Conservation (phyloP, 1,284 basidiomycete species). For the Rhodotorula sp. region DNA sequence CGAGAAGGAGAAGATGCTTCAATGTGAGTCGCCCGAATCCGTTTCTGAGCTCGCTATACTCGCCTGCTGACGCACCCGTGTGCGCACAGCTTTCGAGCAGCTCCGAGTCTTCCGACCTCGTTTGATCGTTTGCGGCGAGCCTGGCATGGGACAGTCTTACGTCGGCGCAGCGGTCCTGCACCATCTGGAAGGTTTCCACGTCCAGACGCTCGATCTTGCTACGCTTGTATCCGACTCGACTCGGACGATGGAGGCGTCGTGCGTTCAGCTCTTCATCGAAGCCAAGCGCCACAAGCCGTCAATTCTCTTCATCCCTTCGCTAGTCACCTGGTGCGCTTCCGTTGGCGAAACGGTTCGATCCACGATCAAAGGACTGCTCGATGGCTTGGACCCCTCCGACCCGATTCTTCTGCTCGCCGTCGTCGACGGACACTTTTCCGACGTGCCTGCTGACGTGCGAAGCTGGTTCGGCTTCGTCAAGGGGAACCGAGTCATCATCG, state of each 20-base stretch:
- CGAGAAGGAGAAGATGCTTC: conserved; percentile 66
- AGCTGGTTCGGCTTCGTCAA: conserved; percentile 83
- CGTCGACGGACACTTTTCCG: conserved; percentile 69
- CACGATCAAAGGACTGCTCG: conserved; percentile 85
- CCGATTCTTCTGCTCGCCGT: conserved; percentile 87
- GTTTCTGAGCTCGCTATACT: too few species aligned
- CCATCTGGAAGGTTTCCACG: conserved; percentile 90
- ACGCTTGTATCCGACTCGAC: conserved; percentile 85
- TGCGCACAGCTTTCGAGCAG: conserved; percentile 75
- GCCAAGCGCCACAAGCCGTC: conserved; percentile 97
- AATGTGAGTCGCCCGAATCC: conserved; percentile 58
- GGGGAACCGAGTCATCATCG: conserved; percentile 70
- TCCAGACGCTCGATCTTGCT: conserved; percentile 89
- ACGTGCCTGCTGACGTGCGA: conserved; percentile 77
- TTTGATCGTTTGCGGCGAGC: conserved; percentile 74
- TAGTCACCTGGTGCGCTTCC: conserved; percentile 79
- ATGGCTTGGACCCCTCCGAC: conserved; percentile 83
- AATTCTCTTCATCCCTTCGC: conserved; percentile 88
- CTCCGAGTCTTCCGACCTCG: conserved; percentile 87
- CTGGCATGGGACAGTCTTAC: conserved; percentile 87
- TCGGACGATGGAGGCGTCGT: conserved; percentile 81
- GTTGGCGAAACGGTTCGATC: conserved; percentile 79
- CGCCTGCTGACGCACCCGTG: neutral
- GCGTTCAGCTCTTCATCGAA: conserved; percentile 95
- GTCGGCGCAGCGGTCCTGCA: conserved; percentile 88